These are phyloP conservation scores for Spathaspora passalidarum DNA, from an alignment of 805 yeast species.

Conservation along the genomic window DNA sequence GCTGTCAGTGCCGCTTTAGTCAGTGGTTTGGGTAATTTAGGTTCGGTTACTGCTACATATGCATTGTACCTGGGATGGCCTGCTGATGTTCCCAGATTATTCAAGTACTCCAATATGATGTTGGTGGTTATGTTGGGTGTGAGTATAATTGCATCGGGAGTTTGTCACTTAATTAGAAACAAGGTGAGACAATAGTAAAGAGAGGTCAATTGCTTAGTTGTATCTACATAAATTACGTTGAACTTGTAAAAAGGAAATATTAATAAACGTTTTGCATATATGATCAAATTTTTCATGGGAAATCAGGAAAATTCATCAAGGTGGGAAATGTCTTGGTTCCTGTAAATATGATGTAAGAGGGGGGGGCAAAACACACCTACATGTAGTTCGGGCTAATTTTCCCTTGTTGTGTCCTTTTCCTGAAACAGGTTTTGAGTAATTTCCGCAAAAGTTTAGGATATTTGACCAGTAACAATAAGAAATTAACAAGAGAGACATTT, in stretches of 20 bases:
- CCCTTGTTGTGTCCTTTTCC: background rate
- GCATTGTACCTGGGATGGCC: slow-evolving; percentile 90
- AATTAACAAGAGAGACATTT: background rate
- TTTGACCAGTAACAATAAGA: background rate
- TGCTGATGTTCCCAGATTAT: slow-evolving; percentile 60
- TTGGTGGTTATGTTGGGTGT: slow-evolving; percentile 73
- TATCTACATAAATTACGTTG: no score
- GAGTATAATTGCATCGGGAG: slow-evolving; percentile 51
- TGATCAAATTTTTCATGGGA: no score
- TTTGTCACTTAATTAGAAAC: slow-evolving; percentile 31
- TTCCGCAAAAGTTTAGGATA: background rate
- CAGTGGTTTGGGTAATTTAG: slow-evolving; percentile 83
- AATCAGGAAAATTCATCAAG: background rate
- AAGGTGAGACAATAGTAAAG: slow-evolving; percentile 21
- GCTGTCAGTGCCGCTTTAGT: slow-evolving; percentile 83
- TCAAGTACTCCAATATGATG: slow-evolving; percentile 77
- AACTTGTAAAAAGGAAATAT: no score
- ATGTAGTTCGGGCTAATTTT: background rate
- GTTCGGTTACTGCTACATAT: slow-evolving; percentile 81
- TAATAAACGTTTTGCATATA: background rate
- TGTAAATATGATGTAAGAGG: background rate
- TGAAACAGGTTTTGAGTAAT: background rate
- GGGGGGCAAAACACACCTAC: background rate
- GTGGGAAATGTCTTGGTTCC: background rate
- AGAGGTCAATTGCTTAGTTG: background rate